Base-by-base conservation (phyloP, 352 stramenopile species). In the Pythium volutum region DNA sequence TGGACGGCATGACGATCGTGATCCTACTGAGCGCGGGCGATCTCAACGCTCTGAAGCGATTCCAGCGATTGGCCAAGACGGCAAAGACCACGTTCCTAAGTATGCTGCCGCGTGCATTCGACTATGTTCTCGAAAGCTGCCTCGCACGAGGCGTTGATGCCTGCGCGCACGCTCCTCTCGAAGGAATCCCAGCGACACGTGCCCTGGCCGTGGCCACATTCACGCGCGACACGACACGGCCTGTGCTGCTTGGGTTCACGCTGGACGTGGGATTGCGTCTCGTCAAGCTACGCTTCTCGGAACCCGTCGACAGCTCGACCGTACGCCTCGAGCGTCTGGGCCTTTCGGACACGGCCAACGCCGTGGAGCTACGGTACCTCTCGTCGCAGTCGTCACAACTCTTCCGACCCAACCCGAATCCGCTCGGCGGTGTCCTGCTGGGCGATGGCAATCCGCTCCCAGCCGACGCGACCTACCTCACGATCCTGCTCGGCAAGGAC, bases 241-340 rank as follows among this genome's bases (percentile, higher is more conserved):
- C 84, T 0, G 54, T 49, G 20, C 66, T 93, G 6, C 7, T 88
- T 16, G 73, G 77, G 10, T 93, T 83, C 54, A 87, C 66, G 8
- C 53, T 89, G 22, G 84, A 93, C 55, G 55, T 88, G 16, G 51
- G 74, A 1, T 67, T 75, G 10, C 63, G 69, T 52, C 59, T 91
- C 12, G 20, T 91, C 9, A 88, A 87, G 51, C 50, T 93, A 16
- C 78, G 67, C 33, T 91, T 93, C 64, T 88, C 79, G 0, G 77
- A 93, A 52, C 69, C 81, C 1, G 76, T 93, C 27, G 50, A 91
- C 48, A 69, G 60, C 22, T 29, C 55, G 4, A 77, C 38, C 1
- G 51, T 83, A 4, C 55, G 64, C 7, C 62, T 88, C 33, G 63
- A 76, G 2, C 55, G 67, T 0, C 38, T 93, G 0, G 53, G 62